A percentile compares a stretch with the other conserved stretches of the same genome.
These are phyloP conservation scores for Fusarium duplospermum DNA, from an alignment of 2,329 filamentous ascomycete genomes.

Conservation along the genomic window DNA sequence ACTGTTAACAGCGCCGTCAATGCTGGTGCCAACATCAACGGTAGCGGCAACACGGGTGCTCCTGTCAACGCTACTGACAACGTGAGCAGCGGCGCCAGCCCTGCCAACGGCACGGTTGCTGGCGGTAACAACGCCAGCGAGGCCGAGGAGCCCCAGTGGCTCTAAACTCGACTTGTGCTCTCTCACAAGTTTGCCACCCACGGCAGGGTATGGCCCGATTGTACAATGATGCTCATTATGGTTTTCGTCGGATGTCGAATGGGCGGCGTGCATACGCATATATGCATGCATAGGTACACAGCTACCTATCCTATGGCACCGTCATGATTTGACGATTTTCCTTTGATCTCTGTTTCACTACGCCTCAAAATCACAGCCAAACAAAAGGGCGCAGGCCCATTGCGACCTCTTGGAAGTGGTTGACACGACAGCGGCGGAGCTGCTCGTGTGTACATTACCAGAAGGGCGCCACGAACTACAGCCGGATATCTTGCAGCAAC, in stretches of 20 bases:
- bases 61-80: constrained; percentile 17
- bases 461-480: constrained; percentile 43
- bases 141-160: constrained; percentile 52
- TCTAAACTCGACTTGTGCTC: constrained; percentile 49
- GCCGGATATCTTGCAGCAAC: constrained; percentile 28
- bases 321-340: constrained; percentile 57
- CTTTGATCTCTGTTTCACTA: constrained; percentile 51
- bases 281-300: constrained; percentile 41
- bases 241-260: constrained; percentile 38
- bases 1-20: constrained; percentile 41
- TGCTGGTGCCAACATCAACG: constrained; percentile 16
- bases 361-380: constrained; percentile 40
- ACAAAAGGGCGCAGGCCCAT: constrained; percentile 40
- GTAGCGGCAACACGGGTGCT: not conserved
- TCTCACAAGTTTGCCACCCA: constrained; percentile 37
- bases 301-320: constrained; percentile 51
- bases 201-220: constrained; percentile 38
- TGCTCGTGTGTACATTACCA: constrained; percentile 52
- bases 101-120: constrained; percentile 21
- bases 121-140: constrained; percentile 36
- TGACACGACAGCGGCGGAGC: constrained; percentile 43
- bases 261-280: constrained; percentile 44
- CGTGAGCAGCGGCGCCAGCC: constrained; percentile 27
- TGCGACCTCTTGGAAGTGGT: constrained; percentile 35
- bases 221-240: constrained; percentile 48